Conservation (phyloP, 2,329 filamentous ascomycete genomes). For the Alternaria atra region DNA sequence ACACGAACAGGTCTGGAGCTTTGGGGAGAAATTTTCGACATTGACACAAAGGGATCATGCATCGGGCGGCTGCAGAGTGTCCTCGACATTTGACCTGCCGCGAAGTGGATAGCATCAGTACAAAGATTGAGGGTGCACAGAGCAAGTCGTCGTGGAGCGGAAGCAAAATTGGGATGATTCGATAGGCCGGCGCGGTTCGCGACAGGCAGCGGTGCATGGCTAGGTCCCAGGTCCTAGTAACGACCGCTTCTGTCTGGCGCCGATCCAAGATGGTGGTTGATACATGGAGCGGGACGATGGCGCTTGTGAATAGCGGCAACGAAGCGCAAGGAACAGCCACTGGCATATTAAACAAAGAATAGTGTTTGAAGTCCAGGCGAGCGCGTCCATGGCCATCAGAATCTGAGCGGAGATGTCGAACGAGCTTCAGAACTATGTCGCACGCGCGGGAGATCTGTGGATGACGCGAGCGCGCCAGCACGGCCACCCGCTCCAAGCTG, state of each 20-base stretch:
- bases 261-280: slow-evolving; percentile 40
- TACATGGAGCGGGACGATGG: slow-evolving; percentile 27
- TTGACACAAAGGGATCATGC: slow-evolving; percentile 14
- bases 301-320: slow-evolving; percentile 14
- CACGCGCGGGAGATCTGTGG: slow-evolving; percentile 35
- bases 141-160: slow-evolving; percentile 27
- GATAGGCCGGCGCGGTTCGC: slow-evolving; percentile 40
- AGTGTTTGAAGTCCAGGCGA: not conserved
- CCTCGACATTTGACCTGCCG: slow-evolving; percentile 26
- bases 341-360: not conserved
- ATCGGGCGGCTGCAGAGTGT: slow-evolving; percentile 27
- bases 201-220: slow-evolving; percentile 33
- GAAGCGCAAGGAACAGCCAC: slow-evolving; percentile 15
- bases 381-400: slow-evolving; percentile 7
- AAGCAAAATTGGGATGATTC: slow-evolving; percentile 20
- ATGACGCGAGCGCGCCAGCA: slow-evolving; percentile 32
- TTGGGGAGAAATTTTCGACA: not conserved
- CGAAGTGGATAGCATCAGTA: slow-evolving; percentile 21
- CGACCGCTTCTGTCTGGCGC: slow-evolving; percentile 40
- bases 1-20: slow-evolving; percentile 5
- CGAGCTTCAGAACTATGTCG: slow-evolving; percentile 25
- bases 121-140: slow-evolving; percentile 30
- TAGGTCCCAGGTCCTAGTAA: slow-evolving; percentile 30
- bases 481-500: slow-evolving; percentile 39
- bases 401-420: slow-evolving; percentile 3